Evolutionary conservation across 2,329 filamentous ascomycete species (phyloP).

Genomic region (Ophiostoma tasmaniense): DNA sequence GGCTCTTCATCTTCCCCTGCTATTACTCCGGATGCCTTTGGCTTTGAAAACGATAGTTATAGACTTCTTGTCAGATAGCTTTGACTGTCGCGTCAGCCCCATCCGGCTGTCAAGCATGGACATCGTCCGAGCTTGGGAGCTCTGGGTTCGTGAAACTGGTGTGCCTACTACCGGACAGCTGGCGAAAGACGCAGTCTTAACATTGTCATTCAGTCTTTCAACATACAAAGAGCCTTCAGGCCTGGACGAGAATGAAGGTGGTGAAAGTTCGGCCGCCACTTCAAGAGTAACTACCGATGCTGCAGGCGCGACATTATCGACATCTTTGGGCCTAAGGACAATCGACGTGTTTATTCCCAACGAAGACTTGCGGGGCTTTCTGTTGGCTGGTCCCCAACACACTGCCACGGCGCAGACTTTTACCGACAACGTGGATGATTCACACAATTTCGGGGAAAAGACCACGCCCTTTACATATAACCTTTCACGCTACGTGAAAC

Average conservation of each 20-base stretch:
- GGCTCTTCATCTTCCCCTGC: slow-evolving; percentile 43
- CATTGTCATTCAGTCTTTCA: slow-evolving; percentile 36
- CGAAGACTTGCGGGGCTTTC: slow-evolving; percentile 39
- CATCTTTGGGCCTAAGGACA: slow-evolving; percentile 31
- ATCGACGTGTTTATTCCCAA: slow-evolving; percentile 46
- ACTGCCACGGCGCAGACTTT: neutral
- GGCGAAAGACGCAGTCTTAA: slow-evolving; percentile 42
- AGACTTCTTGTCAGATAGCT: slow-evolving; percentile 45
- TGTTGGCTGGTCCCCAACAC: slow-evolving; percentile 31
- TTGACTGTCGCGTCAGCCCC: slow-evolving; percentile 48
- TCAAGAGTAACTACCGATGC: neutral
- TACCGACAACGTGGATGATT: neutral
- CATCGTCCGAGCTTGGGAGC: slow-evolving; percentile 42
- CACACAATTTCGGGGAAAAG: neutral
- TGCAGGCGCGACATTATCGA: neutral
- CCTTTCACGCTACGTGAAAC: slow-evolving; percentile 40
- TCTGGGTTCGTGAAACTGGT: slow-evolving; percentile 38
- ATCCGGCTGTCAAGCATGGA: slow-evolving; percentile 43
- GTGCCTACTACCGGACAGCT: slow-evolving; percentile 28
- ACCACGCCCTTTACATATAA: slow-evolving; percentile 41
- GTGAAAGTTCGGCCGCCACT: neutral
- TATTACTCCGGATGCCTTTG: slow-evolving; percentile 48
- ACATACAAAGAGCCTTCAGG: neutral
- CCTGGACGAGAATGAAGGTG: neutral
- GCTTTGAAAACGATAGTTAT: slow-evolving; percentile 40